phyloP scores from a whole-genome alignment of 306 rosid species.

The Pueraria montana region DNA sequence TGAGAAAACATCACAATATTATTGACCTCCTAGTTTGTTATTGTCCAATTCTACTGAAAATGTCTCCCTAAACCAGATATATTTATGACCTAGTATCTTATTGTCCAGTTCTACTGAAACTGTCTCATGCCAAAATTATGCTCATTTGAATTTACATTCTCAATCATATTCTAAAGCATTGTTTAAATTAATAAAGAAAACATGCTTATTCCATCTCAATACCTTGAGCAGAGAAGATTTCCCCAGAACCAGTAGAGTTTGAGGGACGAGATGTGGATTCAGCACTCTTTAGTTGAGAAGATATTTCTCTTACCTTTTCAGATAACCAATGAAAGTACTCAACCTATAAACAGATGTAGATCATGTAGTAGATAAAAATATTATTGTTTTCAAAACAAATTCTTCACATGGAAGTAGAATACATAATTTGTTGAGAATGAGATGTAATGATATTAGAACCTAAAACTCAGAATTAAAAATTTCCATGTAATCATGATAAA shows the following conservation, averaged over 20 bases:
- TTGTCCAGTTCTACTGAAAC: neutral
- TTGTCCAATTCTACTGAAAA: too few species aligned
- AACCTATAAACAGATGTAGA: slow-evolving; percentile 28
- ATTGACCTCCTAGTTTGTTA: too few species aligned
- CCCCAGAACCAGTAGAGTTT: slow-evolving; percentile 13
- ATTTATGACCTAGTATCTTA: neutral
- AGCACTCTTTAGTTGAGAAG: neutral
- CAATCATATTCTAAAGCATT: neutral
- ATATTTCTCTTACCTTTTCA: neutral
- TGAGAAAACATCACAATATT: too few species aligned
- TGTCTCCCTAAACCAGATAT: neutral
- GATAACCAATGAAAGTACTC: slow-evolving; percentile 25
- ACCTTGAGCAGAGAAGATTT: slow-evolving; percentile 14
- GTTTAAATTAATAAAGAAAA: neutral
- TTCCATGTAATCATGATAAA: neutral
- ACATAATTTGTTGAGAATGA: neutral
- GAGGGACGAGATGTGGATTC: neutral
- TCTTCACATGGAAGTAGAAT: slow-evolving; percentile 1
- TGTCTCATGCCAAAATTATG: neutral
- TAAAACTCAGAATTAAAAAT: neutral
- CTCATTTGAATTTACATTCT: too few species aligned
- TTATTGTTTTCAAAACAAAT: neutral
- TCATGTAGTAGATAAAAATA: neutral
- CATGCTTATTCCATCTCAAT: neutral
- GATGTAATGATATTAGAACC: slow-evolving; percentile 6